Base-by-base conservation (phyloP, 31 red algal genomes). In the Porphyra umbilicalis region DNA sequence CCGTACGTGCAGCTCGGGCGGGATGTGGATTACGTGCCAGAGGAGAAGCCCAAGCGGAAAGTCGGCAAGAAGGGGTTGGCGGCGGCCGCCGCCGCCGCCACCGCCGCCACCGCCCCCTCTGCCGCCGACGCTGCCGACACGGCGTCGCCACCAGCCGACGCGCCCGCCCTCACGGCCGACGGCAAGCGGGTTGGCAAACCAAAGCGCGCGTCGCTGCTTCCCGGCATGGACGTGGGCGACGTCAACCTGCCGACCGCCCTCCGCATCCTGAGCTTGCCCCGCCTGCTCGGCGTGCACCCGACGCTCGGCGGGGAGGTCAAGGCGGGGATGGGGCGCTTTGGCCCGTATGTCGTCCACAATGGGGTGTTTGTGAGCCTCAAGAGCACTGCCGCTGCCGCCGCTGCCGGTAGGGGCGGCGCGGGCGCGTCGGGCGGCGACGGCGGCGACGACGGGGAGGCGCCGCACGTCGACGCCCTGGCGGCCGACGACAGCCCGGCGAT, bases 1-100 rank as follows among this genome's bases (percentile, higher is more conserved):
- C 94, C 93, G 42, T 95, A 94, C 86, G 78, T 96, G 34, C 93
- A 99, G 79, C 68, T 95, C 34, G 96, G 96, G 0, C 77, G 76
- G 2, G 83, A 88, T 14, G 83, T 83, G 0, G 76, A 76, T 34
- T 33, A 31, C 15, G 35, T 33, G 38, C 35, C 18, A 34, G 32
- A 78, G 68, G 32, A 34, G 68, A 74, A 57, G 34, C 57, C 57
- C 57, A 71, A 71, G 25, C 32, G 30, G 16, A 80, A 35, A 8
- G 30, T 38, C 11, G 5, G 29, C 71, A 34, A 35, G 11, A 32
- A 35, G 33, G 31, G 4, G 15, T 36, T 11, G 33, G 37, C 35
- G 75, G 79, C 36, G 9, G 38, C 80, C 2, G 57, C 25, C 57
- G 14, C 57, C 4, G 57, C 25, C 0, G 57, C 57, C 8, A 16